Base-by-base conservation (phyloP, 2,329 filamentous ascomycete genomes). In the Hymenoscyphus occultus region DNA sequence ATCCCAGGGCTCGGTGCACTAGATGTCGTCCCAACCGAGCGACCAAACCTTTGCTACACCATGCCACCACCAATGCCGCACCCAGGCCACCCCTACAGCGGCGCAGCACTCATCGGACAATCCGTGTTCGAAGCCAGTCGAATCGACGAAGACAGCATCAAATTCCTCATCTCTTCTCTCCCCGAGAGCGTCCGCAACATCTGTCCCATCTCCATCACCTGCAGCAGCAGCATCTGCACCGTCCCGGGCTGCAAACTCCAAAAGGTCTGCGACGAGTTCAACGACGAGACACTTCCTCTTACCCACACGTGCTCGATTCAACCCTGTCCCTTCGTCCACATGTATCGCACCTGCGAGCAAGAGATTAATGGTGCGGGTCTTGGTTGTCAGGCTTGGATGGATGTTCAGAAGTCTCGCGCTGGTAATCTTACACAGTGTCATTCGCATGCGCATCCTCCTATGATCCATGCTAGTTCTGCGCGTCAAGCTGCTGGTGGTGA, bases 121-220 rank as follows among this genome's bases (percentile, higher is more conserved):
- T 22, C 16, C 48, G 12, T 40, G 3, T 14, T 35, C 56, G 35
- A 42, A 28, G 35, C 58, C 22, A 54, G 14, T 3, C 9, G n/a
- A 28, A 45, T 22, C 51, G 16, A 35, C 16, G 48, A 39, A 13
- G 19, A 6, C n/a, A 35, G 40, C 40, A 32, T 66, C 56, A 12
- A 39, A 7, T n/a, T 39, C 7, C 28, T 56, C 5, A 57, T 64
- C 32, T 51, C 48, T 28, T 51, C 6, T 3, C 64, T 69, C 7
- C 56, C 65, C 13, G 61, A 57, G 2, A 57, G 65, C 13, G 65
- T 65, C 61, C 60, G 62, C 19, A 60, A 60, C 32, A 57, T 69
- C 45, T 69, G 67, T 42, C 67, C 67, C 31, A 58, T 54, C 22
- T 67, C 65, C 5, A 60, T 69, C n/a, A 28, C 51, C 5, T 10